phyloP scores from a whole-genome alignment of 2,329 filamentous ascomycete genomes.

The Fusarium hainanense region DNA sequence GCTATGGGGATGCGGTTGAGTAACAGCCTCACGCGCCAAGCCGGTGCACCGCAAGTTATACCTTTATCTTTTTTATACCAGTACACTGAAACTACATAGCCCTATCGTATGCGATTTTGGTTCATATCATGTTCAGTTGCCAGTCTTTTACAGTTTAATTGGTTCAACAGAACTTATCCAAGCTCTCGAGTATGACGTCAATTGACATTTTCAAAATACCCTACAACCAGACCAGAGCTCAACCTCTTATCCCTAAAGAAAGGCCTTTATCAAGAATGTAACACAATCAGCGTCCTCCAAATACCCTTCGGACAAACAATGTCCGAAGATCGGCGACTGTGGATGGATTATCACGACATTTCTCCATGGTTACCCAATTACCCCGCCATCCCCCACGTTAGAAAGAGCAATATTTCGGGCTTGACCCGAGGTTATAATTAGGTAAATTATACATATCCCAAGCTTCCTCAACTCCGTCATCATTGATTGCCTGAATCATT shows the following conservation, averaged over 20 bases:
- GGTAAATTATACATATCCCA: neutral
- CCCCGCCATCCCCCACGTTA: constrained; percentile 36
- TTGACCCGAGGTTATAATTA: constrained; percentile 24
- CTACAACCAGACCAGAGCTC: neutral
- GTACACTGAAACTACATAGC: rapidly evolving
- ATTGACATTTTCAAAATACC: neutral
- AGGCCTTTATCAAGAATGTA: neutral
- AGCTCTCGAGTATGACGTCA: neutral
- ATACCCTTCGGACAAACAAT: constrained; percentile 2
- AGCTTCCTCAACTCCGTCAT: too few species aligned
- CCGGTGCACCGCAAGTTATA: neutral
- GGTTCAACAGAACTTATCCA: too few species aligned
- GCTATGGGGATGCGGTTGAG: neutral
- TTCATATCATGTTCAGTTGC: rapidly evolving
- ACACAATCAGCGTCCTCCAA: constrained; percentile 13
- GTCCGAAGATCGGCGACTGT: constrained; percentile 34
- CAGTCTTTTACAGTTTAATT: too few species aligned
- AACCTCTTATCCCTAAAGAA: neutral
- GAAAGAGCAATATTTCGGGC: constrained; percentile 5
- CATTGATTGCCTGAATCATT: neutral
- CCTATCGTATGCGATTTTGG: neutral
- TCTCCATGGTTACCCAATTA: constrained; percentile 20
- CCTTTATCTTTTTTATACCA: neutral
- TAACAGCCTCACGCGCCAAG: neutral
- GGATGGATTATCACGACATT: constrained; percentile 35